Base-by-base conservation (phyloP, 352 stramenopile species). In the Hyaloperonospora arabidopsidis region DNA sequence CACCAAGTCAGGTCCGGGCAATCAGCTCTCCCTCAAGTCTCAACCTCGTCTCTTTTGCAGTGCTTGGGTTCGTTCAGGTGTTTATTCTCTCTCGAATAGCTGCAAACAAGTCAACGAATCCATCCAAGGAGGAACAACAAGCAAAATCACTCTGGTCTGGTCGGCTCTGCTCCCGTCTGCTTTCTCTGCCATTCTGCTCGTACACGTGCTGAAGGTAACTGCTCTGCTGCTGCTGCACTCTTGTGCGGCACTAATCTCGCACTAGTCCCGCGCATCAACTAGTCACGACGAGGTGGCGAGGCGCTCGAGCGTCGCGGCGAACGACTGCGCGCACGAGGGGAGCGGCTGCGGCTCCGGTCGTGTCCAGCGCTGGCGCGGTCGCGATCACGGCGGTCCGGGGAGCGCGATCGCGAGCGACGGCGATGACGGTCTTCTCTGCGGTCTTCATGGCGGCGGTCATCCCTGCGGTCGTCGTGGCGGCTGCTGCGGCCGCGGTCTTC, bases 261-360 rank as follows among this genome's bases (percentile, higher is more conserved):
- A 39, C 59, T 59, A 23, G 39, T 49, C 35, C 14, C 34, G 34
- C 22, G 32, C 34, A 22, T 47, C 32, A 52, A 50, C 82, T 84
- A 82, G 47, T 84, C 70, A 61, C 72, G 70, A 61, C 72, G 72
- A 59, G 61, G 60, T 32, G 71, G 63, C 18, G 67, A 74, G 12
- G 52, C 52, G 50, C 65, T 72, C 22, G 47, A 50, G 52, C 67
- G 70, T 19, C 61, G 66, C n/a, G 71, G 71, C 17, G 72, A 83
- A 51, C 65, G 61, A 54, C 71, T 80, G 13, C 53, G 55, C 28
- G 15, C 61, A n/a, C 66, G 70, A 29, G 66, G 69, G 28, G 66
- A 75, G 48, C 75, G 68, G 49, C 72, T 76, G 45, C 72, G 68
- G 52, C 69, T 61, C 48, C 73, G 70, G 41, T 61, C 75, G 34